Percentiles rank a stretch among this genome's conserved stretches.
These are phyloP conservation scores for Aspergillus sp. DNA, from an alignment of 2,329 filamentous ascomycete genomes.

Conservation along the genomic window DNA sequence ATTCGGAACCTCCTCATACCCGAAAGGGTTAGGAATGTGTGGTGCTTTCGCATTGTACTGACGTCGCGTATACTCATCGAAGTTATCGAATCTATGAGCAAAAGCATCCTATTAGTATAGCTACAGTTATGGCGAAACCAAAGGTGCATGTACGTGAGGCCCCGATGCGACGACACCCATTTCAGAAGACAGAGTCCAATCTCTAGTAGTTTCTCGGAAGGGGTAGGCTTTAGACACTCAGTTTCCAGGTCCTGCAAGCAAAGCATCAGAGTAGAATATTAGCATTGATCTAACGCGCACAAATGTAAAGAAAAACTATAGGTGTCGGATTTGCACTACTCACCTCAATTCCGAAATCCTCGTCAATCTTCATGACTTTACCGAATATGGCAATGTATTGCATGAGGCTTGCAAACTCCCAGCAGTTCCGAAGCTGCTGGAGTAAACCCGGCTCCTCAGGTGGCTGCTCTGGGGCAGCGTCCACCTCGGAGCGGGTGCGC, in stretches of 20 bases:
- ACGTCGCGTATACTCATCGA: constrained; percentile 88
- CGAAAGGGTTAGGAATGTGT: constrained; percentile 75
- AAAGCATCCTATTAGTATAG: constrained; percentile 7
- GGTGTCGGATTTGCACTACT: constrained; percentile 21
- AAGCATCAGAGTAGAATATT: constrained; percentile 11
- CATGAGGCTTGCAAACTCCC: constrained; percentile 91
- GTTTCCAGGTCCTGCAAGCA: constrained; percentile 74
- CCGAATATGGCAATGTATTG: constrained; percentile 95
- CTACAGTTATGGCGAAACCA: not conserved
- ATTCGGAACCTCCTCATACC: constrained; percentile 68
- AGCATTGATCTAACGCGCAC: constrained; percentile 16
- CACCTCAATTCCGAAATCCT: constrained; percentile 89
- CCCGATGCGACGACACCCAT: constrained; percentile 89
- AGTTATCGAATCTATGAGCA: constrained; percentile 70
- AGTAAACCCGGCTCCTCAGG: constrained; percentile 52
- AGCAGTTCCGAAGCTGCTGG: constrained; percentile 77
- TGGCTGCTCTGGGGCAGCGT: constrained; percentile 48
- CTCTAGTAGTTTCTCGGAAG: constrained; percentile 72
- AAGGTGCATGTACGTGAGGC: constrained; percentile 70
- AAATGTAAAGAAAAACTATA: constrained; percentile 13
- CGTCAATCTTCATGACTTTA: constrained; percentile 82
- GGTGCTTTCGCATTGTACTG: constrained; percentile 85
- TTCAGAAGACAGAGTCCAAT: constrained; percentile 87
- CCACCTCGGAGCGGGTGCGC: constrained; percentile 58
- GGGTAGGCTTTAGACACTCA: constrained; percentile 76